These are phyloP conservation scores for Leccinum arenicola DNA, from an alignment of 768 basidiomycete genomes.

Conservation along the genomic window DNA sequence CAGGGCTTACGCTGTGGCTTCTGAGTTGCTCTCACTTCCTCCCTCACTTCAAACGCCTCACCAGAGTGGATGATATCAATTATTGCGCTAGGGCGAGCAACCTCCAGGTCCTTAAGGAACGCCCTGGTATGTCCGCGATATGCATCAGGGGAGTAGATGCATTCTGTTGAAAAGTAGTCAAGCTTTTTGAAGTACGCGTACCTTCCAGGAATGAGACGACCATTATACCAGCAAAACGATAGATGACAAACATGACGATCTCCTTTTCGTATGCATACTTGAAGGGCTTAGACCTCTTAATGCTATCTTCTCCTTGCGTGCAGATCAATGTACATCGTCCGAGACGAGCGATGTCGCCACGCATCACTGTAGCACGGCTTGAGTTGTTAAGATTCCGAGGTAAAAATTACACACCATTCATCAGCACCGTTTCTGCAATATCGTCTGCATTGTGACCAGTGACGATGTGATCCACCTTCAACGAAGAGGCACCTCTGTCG, in stretches of 20 bases:
- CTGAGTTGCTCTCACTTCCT: conserved; percentile 80
- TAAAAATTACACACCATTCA: conserved; percentile 77
- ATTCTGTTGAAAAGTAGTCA: conserved; percentile 98
- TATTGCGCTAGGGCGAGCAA: conserved; percentile 89
- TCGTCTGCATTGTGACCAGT: conserved; percentile 99
- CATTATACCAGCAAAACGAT: not conserved
- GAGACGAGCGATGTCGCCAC: conserved; percentile 93
- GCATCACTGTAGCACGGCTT: conserved; percentile 70
- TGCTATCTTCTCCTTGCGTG: conserved; percentile 94
- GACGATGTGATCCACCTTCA: conserved; percentile 94
- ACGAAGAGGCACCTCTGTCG: conserved; percentile 86
- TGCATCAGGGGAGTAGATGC: conserved; percentile 98
- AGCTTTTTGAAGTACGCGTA: conserved; percentile 99
- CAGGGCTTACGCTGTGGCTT: conserved; percentile 76
- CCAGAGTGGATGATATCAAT: conserved; percentile 98
- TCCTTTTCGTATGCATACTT: conserved; percentile 99
- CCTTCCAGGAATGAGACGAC: conserved; percentile 44
- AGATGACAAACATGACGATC: conserved; percentile 82
- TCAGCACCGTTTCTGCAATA: conserved; percentile 96
- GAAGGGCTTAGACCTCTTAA: conserved; percentile 98
- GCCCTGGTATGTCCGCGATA: conserved; percentile 95
- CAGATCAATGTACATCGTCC: conserved; percentile 93
- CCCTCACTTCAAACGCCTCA: conserved; percentile 84
- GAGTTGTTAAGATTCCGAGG: not conserved
- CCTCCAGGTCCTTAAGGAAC: conserved; percentile 94